Conservation (phyloP, 257 asterid species). For the Parsonsia alboflavescens region DNA sequence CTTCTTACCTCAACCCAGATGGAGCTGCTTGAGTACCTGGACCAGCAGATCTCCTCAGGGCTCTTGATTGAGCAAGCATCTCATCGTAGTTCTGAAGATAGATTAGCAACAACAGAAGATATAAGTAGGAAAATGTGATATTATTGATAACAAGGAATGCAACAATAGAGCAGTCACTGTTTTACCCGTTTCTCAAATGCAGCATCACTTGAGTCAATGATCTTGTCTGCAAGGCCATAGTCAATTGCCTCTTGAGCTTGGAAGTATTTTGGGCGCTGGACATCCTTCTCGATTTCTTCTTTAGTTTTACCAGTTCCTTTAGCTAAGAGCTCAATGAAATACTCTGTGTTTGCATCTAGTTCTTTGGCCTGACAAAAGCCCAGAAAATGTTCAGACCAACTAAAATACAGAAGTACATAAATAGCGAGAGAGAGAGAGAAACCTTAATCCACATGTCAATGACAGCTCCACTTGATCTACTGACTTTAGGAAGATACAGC, state of each 20-base stretch:
- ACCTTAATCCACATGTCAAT: constrained; percentile 97
- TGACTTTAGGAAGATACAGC: constrained; percentile 76
- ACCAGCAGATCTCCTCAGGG: constrained; percentile 52
- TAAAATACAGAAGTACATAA: background rate
- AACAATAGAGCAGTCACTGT: constrained; percentile 3
- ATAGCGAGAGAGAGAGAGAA: constrained; percentile 26
- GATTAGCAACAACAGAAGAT: constrained; percentile 13
- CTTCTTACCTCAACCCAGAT: constrained; percentile 47
- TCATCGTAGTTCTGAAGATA: constrained; percentile 63
- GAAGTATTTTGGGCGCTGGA: constrained; percentile 68
- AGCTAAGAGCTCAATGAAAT: constrained; percentile 67
- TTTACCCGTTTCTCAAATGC: constrained; percentile 76
- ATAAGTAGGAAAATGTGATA: background rate
- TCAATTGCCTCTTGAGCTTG: constrained; percentile 71
- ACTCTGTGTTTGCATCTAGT: constrained; percentile 63
- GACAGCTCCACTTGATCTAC: constrained; percentile 68
- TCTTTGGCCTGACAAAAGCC: constrained; percentile 63
- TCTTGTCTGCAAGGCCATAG: constrained; percentile 87
- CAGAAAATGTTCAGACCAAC: constrained; percentile 9
- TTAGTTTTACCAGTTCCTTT: constrained; percentile 76
- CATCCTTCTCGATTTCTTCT: constrained; percentile 75
- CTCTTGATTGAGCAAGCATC: constrained; percentile 60
- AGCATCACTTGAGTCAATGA: constrained; percentile 51
- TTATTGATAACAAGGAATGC: background rate
- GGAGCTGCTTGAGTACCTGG: constrained; percentile 62